Evolutionary conservation across 495 filamentous ascomycete genomes (phyloP).

Genomic region (Podospora pseudocomata): DNA sequence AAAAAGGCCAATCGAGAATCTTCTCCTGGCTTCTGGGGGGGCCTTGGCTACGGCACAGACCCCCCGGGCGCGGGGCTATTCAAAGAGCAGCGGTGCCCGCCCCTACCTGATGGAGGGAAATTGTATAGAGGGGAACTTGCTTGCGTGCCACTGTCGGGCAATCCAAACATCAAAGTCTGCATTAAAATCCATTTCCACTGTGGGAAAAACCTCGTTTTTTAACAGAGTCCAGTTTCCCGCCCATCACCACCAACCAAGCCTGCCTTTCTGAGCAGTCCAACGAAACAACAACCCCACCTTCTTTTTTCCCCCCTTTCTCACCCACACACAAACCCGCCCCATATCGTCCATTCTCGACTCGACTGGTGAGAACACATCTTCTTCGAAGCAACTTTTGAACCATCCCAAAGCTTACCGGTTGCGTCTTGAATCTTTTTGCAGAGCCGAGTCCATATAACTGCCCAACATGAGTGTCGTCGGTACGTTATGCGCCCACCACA

Average conservation of each 20-base stretch:
- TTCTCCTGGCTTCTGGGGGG: slow-evolving; percentile 29
- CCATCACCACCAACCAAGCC: slow-evolving; percentile 2
- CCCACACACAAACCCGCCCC: not conserved
- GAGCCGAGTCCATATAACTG: slow-evolving; percentile 28
- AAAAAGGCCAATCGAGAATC: slow-evolving; percentile 25
- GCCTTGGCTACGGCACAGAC: slow-evolving; percentile 23
- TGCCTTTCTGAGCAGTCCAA: not conserved
- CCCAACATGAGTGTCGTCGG: slow-evolving; percentile 51
- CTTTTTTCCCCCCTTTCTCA: slow-evolving; percentile 6
- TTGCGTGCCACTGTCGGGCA: too few relatives aligned
- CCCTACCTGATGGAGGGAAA: slow-evolving; percentile 12
- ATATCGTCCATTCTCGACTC: slow-evolving; percentile 8
- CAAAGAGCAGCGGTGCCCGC: slow-evolving; percentile 3
- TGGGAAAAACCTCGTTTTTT: not conserved
- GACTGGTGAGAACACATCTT: slow-evolving; percentile 10
- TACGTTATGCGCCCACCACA: slow-evolving; percentile 23
- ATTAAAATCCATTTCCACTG: not conserved
- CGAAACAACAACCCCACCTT: slow-evolving; percentile 2
- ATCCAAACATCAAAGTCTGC: too few relatives aligned
- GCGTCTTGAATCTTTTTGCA: slow-evolving; percentile 10
- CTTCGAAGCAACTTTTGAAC: not conserved
- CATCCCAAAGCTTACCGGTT: slow-evolving; percentile 29
- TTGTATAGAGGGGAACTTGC: too few relatives aligned
- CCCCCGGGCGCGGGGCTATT: slow-evolving; percentile 30
- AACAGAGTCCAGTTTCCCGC: not conserved